Evolutionary conservation across 768 basidiomycete species (phyloP), one percentile per base, ranked within the genome.

Genomic region (Chalciporus chontae): DNA sequence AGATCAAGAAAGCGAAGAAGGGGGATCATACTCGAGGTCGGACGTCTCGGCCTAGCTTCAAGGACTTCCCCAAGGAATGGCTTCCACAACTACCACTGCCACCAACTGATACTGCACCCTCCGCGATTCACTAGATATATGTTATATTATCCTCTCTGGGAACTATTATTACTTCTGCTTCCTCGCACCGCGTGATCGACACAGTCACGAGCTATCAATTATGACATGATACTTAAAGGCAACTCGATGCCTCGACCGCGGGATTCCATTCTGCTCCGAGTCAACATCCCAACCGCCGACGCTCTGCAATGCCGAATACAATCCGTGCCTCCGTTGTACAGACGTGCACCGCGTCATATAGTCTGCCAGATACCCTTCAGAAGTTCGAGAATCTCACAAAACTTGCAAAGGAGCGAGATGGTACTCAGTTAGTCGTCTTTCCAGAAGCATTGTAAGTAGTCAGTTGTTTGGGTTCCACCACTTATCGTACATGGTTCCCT

Each of bases 1-100:
- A 83, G 65, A 73, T 74, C 40, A 74, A 75, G 57, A 93, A 91
- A 69, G 81, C 83, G 42, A 85, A 81, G 65, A 80, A 78, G 61
- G 86, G 86, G 19, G 87, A 85, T 52, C 82, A 87, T 67, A 72
- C 77, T 43, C 75, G 77, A 48, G 75, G 76, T 56, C 74, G 80
- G 54, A 64, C 74, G 29, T 69, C 78, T 44, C 77, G 81, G 53
- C 83, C 90, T 21, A 79, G 86, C 17, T 72, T 93, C 47, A 74
- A 69, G 54, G 90, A 94, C 63, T 95, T 94, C 66, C 93, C 93
- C 8, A 69, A 78, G 62, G 87, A 87, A 64, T 96, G 93, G 93
- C 73, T 94, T 50, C 84, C 84, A 43, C 60, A 50, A 43, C 45
- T 45, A 21, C 21, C 56, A 41, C 50, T 42, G 15, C 21, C 34